Evolutionary conservation across 148 eudicot genomes (phyloP), one percentile per base, ranked within the genome.

Genomic region (Camellia granthamiana): DNA sequence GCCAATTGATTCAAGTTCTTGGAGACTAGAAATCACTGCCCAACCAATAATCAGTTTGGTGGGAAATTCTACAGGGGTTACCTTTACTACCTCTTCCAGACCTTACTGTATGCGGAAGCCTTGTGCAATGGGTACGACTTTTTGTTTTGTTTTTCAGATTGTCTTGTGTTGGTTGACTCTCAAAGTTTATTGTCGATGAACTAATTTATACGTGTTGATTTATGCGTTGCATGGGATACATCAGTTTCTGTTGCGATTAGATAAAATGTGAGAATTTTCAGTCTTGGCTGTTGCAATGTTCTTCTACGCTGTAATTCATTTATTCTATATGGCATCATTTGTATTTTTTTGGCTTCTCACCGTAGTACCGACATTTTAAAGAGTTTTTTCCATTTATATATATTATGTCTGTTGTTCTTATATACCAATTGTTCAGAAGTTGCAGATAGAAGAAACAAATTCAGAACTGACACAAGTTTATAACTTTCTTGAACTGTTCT

Each of bases 161-260:
- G 38, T 30, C 38, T 12, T 74, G 47, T 38, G 14, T 56, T 14
- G 21, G n/a, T 74, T 18, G 77, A 38, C 64, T 56, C 23, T 51
- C 54, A 19, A 3, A 11, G 38, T 72, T 49, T 51, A 0, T 11
- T 23, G 15, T 23, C 16, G n/a, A 7, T 52, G n/a, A 58, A 30
- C 55, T 74, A 55, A 55, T 75, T 74, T 74, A 56, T 60, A 59
- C 14, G 30, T 42, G 60, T 75, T 8, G 78, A 18, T 75, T 75
- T 52, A 14, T 75, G 78, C 60, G 60, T 58, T 75, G 18, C 52
- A 23, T 59, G 65, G 66, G 52, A 42, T 18, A 55, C 63, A 15
- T 2, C 58, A 19, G 30, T 74, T 21, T 42, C 65, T 69, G 72
- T 44, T 23, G 51, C 21, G 1, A 8, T 30, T 69, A 4, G 51